phyloP scores from a whole-genome alignment of 1,284 basidiomycete genomes.

The Inonotus obliquus region DNA sequence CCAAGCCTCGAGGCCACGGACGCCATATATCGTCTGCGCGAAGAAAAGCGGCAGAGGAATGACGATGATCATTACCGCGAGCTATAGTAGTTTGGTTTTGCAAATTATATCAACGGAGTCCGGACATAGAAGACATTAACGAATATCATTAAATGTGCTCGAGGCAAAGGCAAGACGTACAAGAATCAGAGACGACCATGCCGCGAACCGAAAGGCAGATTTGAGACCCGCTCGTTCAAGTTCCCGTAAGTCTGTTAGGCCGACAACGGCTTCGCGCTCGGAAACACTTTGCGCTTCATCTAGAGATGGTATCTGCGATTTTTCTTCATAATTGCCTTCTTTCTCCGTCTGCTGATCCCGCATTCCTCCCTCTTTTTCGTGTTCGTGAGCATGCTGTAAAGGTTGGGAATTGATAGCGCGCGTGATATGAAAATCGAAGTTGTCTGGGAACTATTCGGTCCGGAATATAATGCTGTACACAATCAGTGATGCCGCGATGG shows the following conservation, averaged over 20 bases:
- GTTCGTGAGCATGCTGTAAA: conserved; percentile 8
- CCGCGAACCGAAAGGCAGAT: conserved; percentile 75
- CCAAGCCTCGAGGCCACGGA: conserved; percentile 70
- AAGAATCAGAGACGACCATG: conserved; percentile 62
- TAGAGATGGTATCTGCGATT: conserved; percentile 32
- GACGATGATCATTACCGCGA: conserved; percentile 59
- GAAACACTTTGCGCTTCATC: conserved; percentile 29
- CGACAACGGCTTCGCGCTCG: conserved; percentile 29
- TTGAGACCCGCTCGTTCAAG: conserved; percentile 58
- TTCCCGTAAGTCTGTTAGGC: conserved; percentile 44
- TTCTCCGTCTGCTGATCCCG: conserved; percentile 23
- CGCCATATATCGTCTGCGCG: conserved; percentile 66
- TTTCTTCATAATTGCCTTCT: conserved; percentile 35
- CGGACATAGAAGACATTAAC: neutral
- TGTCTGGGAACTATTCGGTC: conserved; percentile 60
- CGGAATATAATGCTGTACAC: neutral
- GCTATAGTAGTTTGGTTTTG: conserved; percentile 33
- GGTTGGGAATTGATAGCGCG: conserved; percentile 61
- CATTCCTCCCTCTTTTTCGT: conserved; percentile 15
- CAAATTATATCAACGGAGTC: neutral
- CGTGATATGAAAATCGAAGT: conserved; percentile 78
- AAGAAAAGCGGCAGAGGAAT: conserved; percentile 85
- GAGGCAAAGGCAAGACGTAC: conserved; percentile 40
- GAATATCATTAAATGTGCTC: neutral
- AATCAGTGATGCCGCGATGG: neutral